Evolutionary conservation across 345 rosid genomes (phyloP), one percentile per base, ranked within the genome.

Genomic region (Bruguiera gymnorhiza): DNA sequence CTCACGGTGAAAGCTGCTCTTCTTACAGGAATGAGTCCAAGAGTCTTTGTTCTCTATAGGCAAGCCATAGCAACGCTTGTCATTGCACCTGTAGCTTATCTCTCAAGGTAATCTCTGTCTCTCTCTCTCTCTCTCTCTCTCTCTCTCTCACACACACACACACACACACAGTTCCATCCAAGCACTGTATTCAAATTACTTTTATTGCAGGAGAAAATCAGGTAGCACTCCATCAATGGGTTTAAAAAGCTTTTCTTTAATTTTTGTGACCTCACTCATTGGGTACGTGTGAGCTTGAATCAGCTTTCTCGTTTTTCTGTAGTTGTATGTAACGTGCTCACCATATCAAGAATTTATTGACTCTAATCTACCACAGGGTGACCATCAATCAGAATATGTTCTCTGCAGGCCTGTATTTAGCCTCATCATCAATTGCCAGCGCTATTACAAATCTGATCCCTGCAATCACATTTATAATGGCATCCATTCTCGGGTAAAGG

Each of bases 381-480:
- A 75, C 84, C 0, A 51, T 74, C 26, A 78, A 82, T 73, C 88
- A 85, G 75, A 82, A 74, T 68, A 7, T 68, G 5, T 85, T 4
- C 34, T 75, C 68, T 27, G 81, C 78, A 65, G 88, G 88, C 1
- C 30, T 85, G 15, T 80, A 72, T 48, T 73, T 82, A n/a, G 80
- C 84, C 16, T 80, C 88, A 2, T 72, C 88, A 6, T 76, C 88
- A 1, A 59, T 80, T 24, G 86, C 80, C 18, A 78, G 78, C 23
- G 88, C 88, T 27, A 72, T 72, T 64, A 55, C 48, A 15, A 85
- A 85, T 75, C 76, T 82, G 8, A 32, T 78, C 60, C 86, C 83
- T 5, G 86, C 81, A 31, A 52, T 80, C 68, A 85, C 88, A 8
- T 85, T 85, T 74, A 58, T 72, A 29, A 8, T 85, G 63, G 84